Evolutionary conservation across 148 eudicot species (phyloP), one percentile per base, ranked within the genome.

Genomic region (Rhododendron vialii): DNA sequence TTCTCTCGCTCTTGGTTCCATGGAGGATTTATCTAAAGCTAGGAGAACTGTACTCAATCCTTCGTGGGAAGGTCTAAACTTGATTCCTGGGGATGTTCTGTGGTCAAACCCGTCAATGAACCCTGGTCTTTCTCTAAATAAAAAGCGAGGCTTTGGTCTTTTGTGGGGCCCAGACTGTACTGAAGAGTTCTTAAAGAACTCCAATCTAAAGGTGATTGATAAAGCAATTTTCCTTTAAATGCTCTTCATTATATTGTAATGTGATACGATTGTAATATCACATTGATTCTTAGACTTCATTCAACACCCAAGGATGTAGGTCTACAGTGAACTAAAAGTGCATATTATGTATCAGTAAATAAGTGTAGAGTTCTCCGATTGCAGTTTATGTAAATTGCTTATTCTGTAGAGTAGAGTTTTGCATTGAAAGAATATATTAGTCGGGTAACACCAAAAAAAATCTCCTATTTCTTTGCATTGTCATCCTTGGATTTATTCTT

Each of bases 161-260:
- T 88, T 97, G 83, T 97, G 95, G 98, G 99, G 99, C 83, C 99
- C 99, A 28, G 98, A 97, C 89, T 95, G 96, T 87, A 97, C 99
- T 2, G 98, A 97, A 78, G 91, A 88, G 17, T 97, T 97, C 89
- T 84, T 97, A 88, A 95, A 94, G 92, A 93, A 92, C 85, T 93
- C 86, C 48, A 88, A 91, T 87, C 84, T 97, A 18, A 97, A 95
- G 98, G 99, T 95, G 82, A 65, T n/a, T n/a, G 73, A 26, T 9
- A 9, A 26, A n/a, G 73, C 73, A n/a, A 65, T 65, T 65, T n/a
- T 83, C 38, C 30, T 5, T 28, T 30, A 30, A 7, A 3, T 82
- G 28, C 79, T 80, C 63, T 0, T 45, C 10, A 80, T 63, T 63
- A 7, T 24, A 28, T 50, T 28, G 17, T 50, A 1, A 45, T 78